Evolutionary conservation across 805 yeast species (phyloP).

Genomic region (Starmerella cellae): DNA sequence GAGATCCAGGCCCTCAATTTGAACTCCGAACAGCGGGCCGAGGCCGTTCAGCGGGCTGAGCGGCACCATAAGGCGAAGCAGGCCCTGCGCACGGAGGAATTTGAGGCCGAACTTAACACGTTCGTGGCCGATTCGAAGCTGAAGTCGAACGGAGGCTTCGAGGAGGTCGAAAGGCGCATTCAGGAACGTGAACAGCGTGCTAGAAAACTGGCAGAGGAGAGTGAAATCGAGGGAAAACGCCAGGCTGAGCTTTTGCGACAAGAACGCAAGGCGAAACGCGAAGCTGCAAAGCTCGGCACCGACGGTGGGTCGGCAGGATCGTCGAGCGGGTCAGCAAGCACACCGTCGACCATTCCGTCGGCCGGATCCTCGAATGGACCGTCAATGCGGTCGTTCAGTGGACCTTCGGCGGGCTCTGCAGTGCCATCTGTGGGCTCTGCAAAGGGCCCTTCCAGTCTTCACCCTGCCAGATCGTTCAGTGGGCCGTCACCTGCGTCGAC

Average conservation of each 20-base stretch:
- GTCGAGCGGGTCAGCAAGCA: too few species aligned
- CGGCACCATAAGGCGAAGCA: conserved; percentile 60
- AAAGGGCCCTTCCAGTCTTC: too few species aligned
- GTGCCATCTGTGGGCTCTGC: too few species aligned
- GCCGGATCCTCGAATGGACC: too few species aligned
- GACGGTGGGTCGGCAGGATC: too few species aligned
- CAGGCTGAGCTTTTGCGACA: conserved; percentile 16
- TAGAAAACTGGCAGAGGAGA: conserved; percentile 33
- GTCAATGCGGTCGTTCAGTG: too few species aligned
- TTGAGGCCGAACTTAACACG: conserved; percentile 71
- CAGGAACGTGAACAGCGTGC: conserved; percentile 51
- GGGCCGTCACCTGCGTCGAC: too few species aligned
- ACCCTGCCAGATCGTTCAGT: too few species aligned
- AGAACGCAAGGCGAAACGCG: conserved; percentile 12
- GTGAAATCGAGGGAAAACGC: conserved; percentile 22
- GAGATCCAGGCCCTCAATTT: conserved; percentile 74
- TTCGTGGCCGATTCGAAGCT: conserved; percentile 69
- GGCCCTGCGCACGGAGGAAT: conserved; percentile 47
- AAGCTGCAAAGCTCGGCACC: too few species aligned
- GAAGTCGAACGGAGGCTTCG: conserved; percentile 78
- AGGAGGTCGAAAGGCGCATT: conserved; percentile 64
- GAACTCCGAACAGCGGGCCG: conserved; percentile 69
- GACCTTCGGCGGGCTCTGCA: too few species aligned
- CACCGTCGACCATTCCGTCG: too few species aligned
- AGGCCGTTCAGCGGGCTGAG: conserved; percentile 83